phyloP scores from a whole-genome alignment of 2,329 filamentous ascomycete species.

The Aureobasidium namibiae region DNA sequence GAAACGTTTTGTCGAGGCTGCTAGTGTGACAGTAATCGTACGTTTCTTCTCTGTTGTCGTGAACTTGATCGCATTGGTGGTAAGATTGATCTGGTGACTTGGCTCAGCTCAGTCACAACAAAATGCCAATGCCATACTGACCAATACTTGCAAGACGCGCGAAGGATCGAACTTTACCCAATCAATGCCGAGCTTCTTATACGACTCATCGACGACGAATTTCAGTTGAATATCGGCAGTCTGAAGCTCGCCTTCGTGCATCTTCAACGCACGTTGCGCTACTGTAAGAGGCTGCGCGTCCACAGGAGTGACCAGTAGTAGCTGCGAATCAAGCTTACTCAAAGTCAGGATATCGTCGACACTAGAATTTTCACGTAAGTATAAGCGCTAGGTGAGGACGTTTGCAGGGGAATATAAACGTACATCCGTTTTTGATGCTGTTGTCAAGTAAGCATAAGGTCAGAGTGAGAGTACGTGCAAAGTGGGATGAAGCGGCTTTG shows the following conservation, averaged over 20 bases:
- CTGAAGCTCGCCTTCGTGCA: constrained; percentile 69
- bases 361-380: constrained; percentile 52
- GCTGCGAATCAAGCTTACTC: constrained; percentile 67
- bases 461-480: background rate
- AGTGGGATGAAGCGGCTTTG: background rate
- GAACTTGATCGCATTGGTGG: constrained; percentile 77
- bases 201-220: constrained; percentile 56
- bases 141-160: constrained; percentile 64
- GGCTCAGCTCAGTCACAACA: background rate
- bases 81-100: constrained; percentile 54
- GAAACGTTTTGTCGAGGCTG: constrained; percentile 51
- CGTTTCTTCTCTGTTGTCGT: constrained; percentile 56
- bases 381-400: background rate
- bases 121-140: background rate
- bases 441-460: background rate
- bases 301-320: constrained; percentile 63
- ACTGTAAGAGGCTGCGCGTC: constrained; percentile 60
- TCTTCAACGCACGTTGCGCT: constrained; percentile 60
- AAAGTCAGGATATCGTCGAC: constrained; percentile 68
- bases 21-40: constrained; percentile 58
- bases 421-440: constrained; percentile 63
- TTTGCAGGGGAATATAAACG: background rate
- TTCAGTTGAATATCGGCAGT: constrained; percentile 60
- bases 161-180: constrained; percentile 69
- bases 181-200: constrained; percentile 48